A percentile compares a stretch with the other conserved stretches of the same genome.
Evolutionary conservation across 1,139 yeast species (phyloP).

Genomic region (Geotrichum restrictum): DNA sequence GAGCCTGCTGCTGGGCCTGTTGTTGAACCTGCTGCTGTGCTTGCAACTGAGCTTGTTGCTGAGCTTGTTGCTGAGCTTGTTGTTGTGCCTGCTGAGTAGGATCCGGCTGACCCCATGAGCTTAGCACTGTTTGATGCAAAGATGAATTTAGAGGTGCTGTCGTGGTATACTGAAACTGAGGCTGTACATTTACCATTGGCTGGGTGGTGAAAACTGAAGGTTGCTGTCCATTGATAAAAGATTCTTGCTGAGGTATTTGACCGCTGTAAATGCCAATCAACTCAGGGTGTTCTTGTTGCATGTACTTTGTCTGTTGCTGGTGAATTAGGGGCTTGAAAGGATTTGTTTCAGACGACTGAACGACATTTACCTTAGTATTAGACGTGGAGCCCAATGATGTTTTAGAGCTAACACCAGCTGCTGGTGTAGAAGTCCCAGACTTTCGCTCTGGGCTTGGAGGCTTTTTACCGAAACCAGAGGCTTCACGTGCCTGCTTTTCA

Average conservation of each 20-base stretch:
- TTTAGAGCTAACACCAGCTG: conserved; percentile 4
- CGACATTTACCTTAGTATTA: conserved; percentile 31
- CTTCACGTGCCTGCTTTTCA: conserved; percentile 49
- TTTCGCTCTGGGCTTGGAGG: conserved; percentile 19
- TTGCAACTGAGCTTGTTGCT: conserved; percentile 22
- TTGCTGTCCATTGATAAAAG: conserved; percentile 22
- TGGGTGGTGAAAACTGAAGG: conserved; percentile 1
- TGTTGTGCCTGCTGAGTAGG: conserved; percentile 24
- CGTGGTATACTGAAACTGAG: conserved; percentile 23
- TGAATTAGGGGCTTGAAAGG: conserved; percentile 22
- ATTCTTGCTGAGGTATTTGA: conserved; percentile 26
- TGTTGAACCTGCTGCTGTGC: conserved; percentile 24
- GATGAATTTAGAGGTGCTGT: conserved; percentile 18
- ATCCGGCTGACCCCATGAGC: conserved; percentile 23
- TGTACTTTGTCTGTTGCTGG: conserved; percentile 17
- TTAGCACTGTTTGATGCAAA: conserved; percentile 10
- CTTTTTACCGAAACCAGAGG: conserved; percentile 23
- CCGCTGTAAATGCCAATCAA: conserved; percentile 28
- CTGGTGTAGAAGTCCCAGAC: conserved; percentile 11
- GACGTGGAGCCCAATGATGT: conserved; percentile 28
- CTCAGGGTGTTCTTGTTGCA: conserved; percentile 23
- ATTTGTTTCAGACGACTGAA: conserved; percentile 32
- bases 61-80: conserved; percentile 21
- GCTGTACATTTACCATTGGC: conserved; percentile 22
- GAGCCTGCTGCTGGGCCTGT: conserved; percentile 20